These are phyloP conservation scores for Vigna hirtella DNA, from an alignment of 306 rosid species.

Conservation along the genomic window DNA sequence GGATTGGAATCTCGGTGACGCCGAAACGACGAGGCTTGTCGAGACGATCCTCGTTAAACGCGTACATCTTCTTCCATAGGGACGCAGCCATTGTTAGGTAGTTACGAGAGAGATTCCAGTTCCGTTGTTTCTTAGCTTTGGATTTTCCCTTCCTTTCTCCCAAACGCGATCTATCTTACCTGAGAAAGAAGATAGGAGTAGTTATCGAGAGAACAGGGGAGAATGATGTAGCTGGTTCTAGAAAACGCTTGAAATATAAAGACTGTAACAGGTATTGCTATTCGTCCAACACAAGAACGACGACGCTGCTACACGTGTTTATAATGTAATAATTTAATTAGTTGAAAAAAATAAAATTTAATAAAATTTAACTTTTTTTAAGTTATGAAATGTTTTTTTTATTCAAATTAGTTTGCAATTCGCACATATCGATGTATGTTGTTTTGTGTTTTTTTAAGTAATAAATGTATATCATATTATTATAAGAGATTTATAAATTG, in stretches of 20 bases:
- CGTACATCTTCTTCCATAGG: slow-evolving; percentile 83
- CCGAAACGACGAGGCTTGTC: slow-evolving; percentile 86
- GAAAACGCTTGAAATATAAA: slow-evolving; percentile 18
- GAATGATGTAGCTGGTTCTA: slow-evolving; percentile 48
- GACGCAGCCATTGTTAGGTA: slow-evolving; percentile 59
- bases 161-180: background rate
- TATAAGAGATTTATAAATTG: too few relatives aligned
- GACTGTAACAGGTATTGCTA: background rate
- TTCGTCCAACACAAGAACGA: background rate
- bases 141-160: background rate
- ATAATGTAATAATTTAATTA: too few relatives aligned
- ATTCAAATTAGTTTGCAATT: too few relatives aligned
- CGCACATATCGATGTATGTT: too few relatives aligned
- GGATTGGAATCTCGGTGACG: slow-evolving; percentile 86
- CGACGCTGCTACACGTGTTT: too few relatives aligned
- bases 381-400: too few relatives aligned
- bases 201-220: background rate
- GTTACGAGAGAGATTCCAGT: too few relatives aligned
- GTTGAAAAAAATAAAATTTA: too few relatives aligned
- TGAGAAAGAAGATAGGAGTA: too few relatives aligned
- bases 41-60: slow-evolving; percentile 87
- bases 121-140: background rate
- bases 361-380: too few relatives aligned
- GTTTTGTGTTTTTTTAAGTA: too few relatives aligned
- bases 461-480: too few relatives aligned